These are phyloP conservation scores for Angomonas desouzai DNA, from an alignment of 208 protist species.

Conservation along the genomic window DNA sequence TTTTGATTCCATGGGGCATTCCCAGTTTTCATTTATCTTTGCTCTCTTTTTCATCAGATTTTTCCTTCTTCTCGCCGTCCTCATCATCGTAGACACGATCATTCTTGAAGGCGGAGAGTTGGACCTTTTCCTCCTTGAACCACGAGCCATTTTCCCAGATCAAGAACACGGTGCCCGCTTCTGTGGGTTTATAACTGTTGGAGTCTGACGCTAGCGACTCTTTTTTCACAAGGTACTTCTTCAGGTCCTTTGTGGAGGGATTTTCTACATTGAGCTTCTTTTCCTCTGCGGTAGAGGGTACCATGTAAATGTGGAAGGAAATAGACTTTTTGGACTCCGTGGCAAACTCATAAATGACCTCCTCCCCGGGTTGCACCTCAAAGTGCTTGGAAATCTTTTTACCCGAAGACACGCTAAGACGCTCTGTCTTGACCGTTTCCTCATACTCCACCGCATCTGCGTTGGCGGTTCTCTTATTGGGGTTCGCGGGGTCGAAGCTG, in stretches of 20 bases:
- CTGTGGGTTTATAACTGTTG: conserved; percentile 37
- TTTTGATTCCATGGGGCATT: too few relatives aligned
- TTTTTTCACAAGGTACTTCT: conserved; percentile 24
- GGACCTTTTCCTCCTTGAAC: conserved; percentile 40
- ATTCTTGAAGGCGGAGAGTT: conserved; percentile 60
- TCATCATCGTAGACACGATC: background rate
- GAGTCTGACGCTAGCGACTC: conserved; percentile 22
- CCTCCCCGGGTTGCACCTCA: conserved; percentile 23
- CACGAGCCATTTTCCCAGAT: conserved; percentile 65
- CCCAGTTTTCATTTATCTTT: too few relatives aligned
- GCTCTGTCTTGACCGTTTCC: conserved; percentile 23
- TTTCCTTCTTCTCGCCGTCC: background rate
- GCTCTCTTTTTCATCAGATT: background rate
- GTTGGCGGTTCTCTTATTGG: conserved; percentile 4
- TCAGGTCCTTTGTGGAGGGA: conserved; percentile 28
- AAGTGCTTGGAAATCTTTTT: conserved; percentile 31
- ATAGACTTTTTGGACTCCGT: conserved; percentile 3
- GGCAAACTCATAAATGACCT: conserved; percentile 36
- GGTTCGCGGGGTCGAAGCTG: conserved; percentile 17
- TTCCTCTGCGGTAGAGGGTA: conserved; percentile 18
- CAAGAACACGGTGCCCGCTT: conserved; percentile 51
- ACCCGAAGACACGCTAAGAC: conserved; percentile 30
- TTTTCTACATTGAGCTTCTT: conserved; percentile 13
- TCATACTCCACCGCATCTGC: background rate
- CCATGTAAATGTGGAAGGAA: conserved; percentile 21